phyloP scores from a whole-genome alignment of 1,284 basidiomycete genomes.

The Apiotrichum montevideense region DNA sequence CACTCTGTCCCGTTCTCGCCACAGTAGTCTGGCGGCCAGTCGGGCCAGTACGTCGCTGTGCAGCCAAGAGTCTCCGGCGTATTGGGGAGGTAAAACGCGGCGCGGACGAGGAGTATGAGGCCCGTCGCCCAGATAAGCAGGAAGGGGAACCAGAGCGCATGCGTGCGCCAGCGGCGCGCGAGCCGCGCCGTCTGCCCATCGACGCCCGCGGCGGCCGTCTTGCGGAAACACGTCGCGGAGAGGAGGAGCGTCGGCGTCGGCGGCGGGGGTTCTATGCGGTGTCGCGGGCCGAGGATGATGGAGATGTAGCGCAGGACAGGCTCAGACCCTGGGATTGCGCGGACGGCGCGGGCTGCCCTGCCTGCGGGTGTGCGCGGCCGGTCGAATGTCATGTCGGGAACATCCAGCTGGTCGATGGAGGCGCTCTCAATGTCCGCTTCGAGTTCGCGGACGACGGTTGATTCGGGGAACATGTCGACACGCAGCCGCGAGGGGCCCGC shows the following conservation, averaged over 20 bases:
- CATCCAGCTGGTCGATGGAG: no score
- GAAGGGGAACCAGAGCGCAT: conserved; percentile 18
- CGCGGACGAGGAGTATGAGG: conserved; percentile 33
- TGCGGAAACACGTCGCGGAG: not conserved
- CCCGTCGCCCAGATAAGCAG: conserved; percentile 28
- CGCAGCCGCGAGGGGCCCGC: no score
- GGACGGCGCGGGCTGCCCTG: not conserved
- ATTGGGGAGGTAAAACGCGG: conserved; percentile 30
- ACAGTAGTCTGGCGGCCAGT: conserved; percentile 41
- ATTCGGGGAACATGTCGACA: no score
- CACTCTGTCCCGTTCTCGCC: conserved; percentile 32
- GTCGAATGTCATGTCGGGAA: not conserved
- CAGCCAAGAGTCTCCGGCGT: conserved; percentile 26
- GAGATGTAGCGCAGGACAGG: not conserved
- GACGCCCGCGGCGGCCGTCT: not conserved
- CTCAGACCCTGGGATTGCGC: not conserved
- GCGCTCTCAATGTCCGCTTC: no score
- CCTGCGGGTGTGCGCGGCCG: not conserved
- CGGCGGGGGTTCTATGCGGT: not conserved
- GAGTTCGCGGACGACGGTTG: no score
- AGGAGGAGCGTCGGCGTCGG: not conserved
- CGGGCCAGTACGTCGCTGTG: conserved; percentile 27
- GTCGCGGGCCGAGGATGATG: conserved; percentile 8
- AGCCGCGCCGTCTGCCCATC: not conserved
- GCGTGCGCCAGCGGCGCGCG: not conserved